These are phyloP conservation scores for Singerocomus rubriflavus DNA, from an alignment of 1,284 basidiomycete species.

Conservation along the genomic window DNA sequence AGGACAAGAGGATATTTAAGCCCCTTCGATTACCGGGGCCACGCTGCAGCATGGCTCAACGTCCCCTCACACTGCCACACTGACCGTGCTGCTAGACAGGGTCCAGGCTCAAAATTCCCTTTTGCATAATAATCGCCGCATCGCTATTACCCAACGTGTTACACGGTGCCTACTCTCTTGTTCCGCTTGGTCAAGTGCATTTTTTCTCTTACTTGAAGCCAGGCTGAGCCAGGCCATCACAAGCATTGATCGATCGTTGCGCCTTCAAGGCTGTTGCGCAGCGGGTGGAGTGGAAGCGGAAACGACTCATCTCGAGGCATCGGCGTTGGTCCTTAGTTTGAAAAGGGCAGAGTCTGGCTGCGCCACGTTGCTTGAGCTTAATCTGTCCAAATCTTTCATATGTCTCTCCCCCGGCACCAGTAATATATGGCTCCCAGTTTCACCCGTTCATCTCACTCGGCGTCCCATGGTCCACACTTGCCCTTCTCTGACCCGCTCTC, in stretches of 20 bases:
- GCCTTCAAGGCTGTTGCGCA: constrained; percentile 5
- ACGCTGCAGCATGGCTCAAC: constrained; percentile 19
- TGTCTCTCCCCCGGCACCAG: constrained; percentile 6
- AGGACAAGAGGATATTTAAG: constrained; percentile 17
- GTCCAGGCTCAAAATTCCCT: constrained; percentile 3
- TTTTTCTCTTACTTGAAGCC: constrained; percentile 2
- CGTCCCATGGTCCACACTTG: constrained; percentile 1
- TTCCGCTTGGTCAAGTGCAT: background rate
- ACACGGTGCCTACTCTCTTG: background rate
- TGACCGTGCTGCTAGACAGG: background rate
- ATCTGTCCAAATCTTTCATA: constrained; percentile 6
- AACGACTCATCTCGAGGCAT: constrained; percentile 26
- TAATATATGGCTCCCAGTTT: constrained; percentile 1
- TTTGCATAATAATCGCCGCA: constrained; percentile 14
- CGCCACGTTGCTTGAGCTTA: constrained; percentile 13
- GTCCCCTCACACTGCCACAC: constrained; percentile 16
- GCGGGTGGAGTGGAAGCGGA: constrained; percentile 13
- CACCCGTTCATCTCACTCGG: constrained; percentile 8
- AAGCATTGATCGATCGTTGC: constrained; percentile 17
- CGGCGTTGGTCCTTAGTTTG: constrained; percentile 16
- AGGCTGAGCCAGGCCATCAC: constrained; percentile 14
- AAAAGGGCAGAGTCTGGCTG: constrained; percentile 15
- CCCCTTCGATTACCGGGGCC: constrained; percentile 5
- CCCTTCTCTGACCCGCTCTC: background rate
- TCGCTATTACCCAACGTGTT: constrained; percentile 14